Percentiles rank a stretch among this genome's conserved stretches.
Conservation (phyloP, 2,329 filamentous ascomycete genomes). For the Colletotrichum cuscutae region DNA sequence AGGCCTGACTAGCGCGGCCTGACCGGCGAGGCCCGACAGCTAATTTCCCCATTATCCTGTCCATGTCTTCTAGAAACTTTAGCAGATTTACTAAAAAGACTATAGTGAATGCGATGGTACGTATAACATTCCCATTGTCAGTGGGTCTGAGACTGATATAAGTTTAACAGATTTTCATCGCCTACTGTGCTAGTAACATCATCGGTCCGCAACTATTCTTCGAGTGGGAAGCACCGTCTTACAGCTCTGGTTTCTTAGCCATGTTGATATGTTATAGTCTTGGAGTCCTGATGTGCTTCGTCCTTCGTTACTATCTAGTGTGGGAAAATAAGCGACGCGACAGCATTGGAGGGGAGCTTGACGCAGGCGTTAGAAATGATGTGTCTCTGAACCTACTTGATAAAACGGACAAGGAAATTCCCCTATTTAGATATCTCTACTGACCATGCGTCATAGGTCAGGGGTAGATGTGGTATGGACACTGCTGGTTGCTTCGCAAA, state of each 20-base stretch:
- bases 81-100: slow-evolving; percentile 75
- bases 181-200: slow-evolving; percentile 64
- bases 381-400: slow-evolving; percentile 53
- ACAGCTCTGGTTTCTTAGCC: slow-evolving; percentile 65
- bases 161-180: background rate
- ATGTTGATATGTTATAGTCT: slow-evolving; percentile 49
- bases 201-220: slow-evolving; percentile 73
- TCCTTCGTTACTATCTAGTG: background rate
- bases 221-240: slow-evolving; percentile 65
- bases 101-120: slow-evolving; percentile 61
- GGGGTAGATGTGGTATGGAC: no score
- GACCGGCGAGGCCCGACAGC: no score
- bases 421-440: slow-evolving; percentile 63
- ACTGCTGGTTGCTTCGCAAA: no score
- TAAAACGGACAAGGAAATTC: slow-evolving; percentile 65
- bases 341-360: background rate
- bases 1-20: no score
- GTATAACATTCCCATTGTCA: background rate
- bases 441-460: background rate
- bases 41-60: slow-evolving; percentile 73
- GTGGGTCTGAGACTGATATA: background rate
- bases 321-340: slow-evolving; percentile 32
- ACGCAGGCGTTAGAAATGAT: slow-evolving; percentile 56
- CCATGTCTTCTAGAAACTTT: slow-evolving; percentile 77
- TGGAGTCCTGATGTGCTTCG: slow-evolving; percentile 55